Percentiles rank a stretch among this genome's conserved stretches.
Conservation (phyloP, 441 rosid species). For the Cnidoscolus chayamansa region DNA sequence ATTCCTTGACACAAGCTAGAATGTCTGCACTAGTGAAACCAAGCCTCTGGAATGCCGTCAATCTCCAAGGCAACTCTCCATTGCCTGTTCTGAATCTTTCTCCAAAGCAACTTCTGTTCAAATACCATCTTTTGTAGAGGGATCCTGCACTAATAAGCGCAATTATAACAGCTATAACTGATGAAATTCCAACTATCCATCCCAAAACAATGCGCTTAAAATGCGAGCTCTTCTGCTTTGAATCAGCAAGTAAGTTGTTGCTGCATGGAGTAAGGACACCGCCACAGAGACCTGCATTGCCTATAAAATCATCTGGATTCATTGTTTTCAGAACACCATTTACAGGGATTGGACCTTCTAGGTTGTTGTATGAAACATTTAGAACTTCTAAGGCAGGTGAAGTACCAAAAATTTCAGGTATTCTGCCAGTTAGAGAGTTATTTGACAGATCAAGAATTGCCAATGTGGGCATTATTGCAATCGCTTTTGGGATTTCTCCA, state of each 20-base stretch:
- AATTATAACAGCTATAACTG: conserved; percentile 47
- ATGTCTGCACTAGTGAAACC: conserved; percentile 67
- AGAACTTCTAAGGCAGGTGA: conserved; percentile 73
- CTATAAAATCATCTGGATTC: conserved; percentile 62
- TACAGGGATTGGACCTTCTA: conserved; percentile 71
- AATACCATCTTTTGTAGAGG: conserved; percentile 50
- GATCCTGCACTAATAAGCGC: conserved; percentile 33
- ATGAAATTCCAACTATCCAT: conserved; percentile 58
- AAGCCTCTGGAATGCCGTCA: conserved; percentile 79
- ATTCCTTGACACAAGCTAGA: conserved; percentile 58
- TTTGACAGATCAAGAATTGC: conserved; percentile 77
- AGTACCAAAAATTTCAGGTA: conserved; percentile 60
- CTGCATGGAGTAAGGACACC: conserved; percentile 66
- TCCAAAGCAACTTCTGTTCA: conserved; percentile 41
- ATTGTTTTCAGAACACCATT: conserved; percentile 64
- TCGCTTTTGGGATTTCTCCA: conserved; percentile 62
- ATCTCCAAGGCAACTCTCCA: conserved; percentile 85
- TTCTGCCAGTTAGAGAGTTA: conserved; percentile 61
- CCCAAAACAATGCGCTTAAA: conserved; percentile 44
- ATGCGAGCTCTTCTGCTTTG: conserved; percentile 37
- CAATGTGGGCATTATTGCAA: conserved; percentile 72
- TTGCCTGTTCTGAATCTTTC: conserved; percentile 40
- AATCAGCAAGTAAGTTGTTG: conserved; percentile 20
- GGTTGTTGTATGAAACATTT: conserved; percentile 67
- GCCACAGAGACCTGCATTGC: conserved; percentile 70